phyloP scores from a whole-genome alignment of 768 basidiomycete species.

The Boletus reticulatus region DNA sequence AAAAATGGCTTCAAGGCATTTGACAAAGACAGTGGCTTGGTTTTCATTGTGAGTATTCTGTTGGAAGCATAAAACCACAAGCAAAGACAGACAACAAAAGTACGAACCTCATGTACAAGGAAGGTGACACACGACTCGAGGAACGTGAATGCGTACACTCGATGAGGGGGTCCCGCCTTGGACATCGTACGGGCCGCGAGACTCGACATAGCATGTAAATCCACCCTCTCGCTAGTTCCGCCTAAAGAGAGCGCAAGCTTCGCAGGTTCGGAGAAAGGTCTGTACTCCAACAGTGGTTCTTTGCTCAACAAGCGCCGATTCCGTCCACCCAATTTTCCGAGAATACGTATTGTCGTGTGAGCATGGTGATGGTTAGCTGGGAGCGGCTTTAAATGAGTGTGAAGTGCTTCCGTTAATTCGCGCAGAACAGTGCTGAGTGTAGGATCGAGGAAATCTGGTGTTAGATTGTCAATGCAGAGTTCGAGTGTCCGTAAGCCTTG shows the following conservation, averaged over 20 bases:
- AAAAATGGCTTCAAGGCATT: conserved; percentile 72
- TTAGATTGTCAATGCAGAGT: conserved; percentile 98
- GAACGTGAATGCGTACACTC: conserved; percentile 59
- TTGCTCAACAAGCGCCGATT: conserved; percentile 85
- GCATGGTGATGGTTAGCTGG: conserved; percentile 88
- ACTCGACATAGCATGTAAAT: conserved; percentile 60
- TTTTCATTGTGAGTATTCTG: conserved; percentile 75
- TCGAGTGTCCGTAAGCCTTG: conserved; percentile 96
- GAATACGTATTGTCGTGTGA: conserved; percentile 91
- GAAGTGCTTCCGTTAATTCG: conserved; percentile 93
- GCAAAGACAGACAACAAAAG: background rate
- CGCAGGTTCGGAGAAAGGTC: conserved; percentile 66
- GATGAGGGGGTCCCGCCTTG: conserved; percentile 42
- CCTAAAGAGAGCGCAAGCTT: conserved; percentile 73
- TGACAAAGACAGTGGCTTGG: conserved; percentile 69
- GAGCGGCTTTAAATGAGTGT: conserved; percentile 85
- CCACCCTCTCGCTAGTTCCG: conserved; percentile 59
- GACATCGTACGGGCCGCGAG: conserved; percentile 65
- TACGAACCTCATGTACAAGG: conserved; percentile 72
- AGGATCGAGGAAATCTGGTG: conserved; percentile 96
- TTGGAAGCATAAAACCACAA: conserved; percentile 6
- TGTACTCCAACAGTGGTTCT: conserved; percentile 73
- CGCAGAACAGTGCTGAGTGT: conserved; percentile 89
- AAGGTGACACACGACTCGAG: conserved; percentile 71
- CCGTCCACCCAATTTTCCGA: conserved; percentile 94